Evolutionary conservation across 140 eudicot genomes (phyloP), one percentile per base, ranked within the genome.

Genomic region (Anethum foeniculum): DNA sequence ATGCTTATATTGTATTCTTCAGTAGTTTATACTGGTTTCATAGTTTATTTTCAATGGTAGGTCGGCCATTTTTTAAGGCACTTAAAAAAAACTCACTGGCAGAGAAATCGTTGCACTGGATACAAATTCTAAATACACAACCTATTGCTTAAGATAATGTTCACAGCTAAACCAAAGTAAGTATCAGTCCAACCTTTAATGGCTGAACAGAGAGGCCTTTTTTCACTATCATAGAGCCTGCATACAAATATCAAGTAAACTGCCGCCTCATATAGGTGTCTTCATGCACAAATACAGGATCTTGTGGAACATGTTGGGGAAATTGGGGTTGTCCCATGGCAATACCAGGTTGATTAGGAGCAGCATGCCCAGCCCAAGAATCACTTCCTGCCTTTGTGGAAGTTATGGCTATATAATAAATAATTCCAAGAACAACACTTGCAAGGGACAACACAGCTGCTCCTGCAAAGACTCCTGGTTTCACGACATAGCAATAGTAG

Each of bases 291-390:
- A 87, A 87, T 5, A 87, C 89, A 4, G 93, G 93, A 77, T 80
- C 88, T 30, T 87, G 89, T 23, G 84, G 21, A 39, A 43, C 58
- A 23, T 60, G 80, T 18, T 83, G 71, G 75, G 89, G 88, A 30
- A 86, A 49, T 78, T 87, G 90, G 54, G 94, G 90, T 19, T 86
- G 95, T 49, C 90, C 95, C 90, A 90, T 86, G 49, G 94, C 90
- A 62, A 86, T 85, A 71, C 86, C 80, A 5, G 82, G 86, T 51
- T 86, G 91, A 76, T 51, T 65, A 32, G 86, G 87, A 77, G 83
- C 79, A 77, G 80, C 62, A 27, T 84, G 27, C 7, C 81, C 86
- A 34, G 21, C 69, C 81, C 78, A 81, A 4, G 84, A 39, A 47
- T 41, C 82, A 79, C 46, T 84, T 4, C 36, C 47, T n/a, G 48